Evolutionary conservation across 2,329 filamentous ascomycete species (phyloP).

Genomic region (Trichoderma simmonsii): DNA sequence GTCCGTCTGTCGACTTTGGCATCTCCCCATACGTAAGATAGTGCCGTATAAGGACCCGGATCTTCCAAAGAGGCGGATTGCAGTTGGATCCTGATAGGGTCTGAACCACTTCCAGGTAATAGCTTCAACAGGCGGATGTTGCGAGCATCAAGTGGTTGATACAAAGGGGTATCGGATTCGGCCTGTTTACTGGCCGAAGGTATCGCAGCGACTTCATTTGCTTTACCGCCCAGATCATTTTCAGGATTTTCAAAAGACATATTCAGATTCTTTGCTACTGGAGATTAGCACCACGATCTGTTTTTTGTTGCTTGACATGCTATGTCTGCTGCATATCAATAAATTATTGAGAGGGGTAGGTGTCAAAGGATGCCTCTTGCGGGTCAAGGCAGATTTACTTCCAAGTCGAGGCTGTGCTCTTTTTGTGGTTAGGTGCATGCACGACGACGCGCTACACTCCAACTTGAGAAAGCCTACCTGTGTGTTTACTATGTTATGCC

Average conservation of each 20-base stretch:
- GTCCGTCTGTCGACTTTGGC: not conserved
- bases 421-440: not conserved
- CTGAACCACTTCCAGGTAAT: not conserved
- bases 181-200: not conserved
- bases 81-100: not conserved
- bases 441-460: not conserved
- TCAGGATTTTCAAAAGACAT: not conserved
- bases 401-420: not conserved
- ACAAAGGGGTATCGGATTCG: not conserved
- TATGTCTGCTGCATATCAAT: not conserved
- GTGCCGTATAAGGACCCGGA: not conserved
- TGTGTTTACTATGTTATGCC: not conserved
- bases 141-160: not conserved
- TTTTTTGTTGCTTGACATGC: not conserved
- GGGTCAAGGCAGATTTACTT: not conserved
- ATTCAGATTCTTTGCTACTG: not conserved
- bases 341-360: not conserved
- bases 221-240: not conserved
- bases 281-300: accelerated
- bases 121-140: not conserved
- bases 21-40: not conserved
- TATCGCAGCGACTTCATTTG: not conserved
- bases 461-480: no score
- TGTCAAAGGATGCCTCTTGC: not conserved
- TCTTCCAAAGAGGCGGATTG: not conserved